A percentile compares a stretch with the other conserved stretches of the same genome.
phyloP scores from a whole-genome alignment of 1,284 basidiomycete genomes.

The Rhodotorula sp. region DNA sequence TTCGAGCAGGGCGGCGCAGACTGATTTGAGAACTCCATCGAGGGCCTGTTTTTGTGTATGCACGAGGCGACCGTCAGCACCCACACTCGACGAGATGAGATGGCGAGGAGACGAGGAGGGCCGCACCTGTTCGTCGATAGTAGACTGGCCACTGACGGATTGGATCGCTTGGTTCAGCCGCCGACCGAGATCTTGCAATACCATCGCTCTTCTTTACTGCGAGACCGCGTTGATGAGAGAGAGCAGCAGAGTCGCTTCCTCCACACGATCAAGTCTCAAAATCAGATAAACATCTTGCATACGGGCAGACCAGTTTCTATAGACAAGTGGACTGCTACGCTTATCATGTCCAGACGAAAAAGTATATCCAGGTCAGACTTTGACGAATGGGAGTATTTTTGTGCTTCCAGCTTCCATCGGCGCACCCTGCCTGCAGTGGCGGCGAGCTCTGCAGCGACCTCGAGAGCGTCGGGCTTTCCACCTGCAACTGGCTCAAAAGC shows the following conservation, averaged over 20 bases:
- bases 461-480: no score
- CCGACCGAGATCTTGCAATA: slow-evolving; percentile 90
- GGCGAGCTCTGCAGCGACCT: no score
- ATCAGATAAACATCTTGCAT: no score
- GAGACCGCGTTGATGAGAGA: neutral
- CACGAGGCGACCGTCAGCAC: slow-evolving; percentile 15
- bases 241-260: no score
- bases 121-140: slow-evolving; percentile 81
- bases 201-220: slow-evolving; percentile 56
- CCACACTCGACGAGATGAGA: slow-evolving; percentile 5
- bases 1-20: slow-evolving; percentile 89
- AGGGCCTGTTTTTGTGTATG: slow-evolving; percentile 85
- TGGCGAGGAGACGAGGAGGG: neutral
- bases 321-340: no score
- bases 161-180: slow-evolving; percentile 91
- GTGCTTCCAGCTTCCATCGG: no score
- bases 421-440: no score
- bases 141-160: slow-evolving; percentile 77
- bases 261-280: neutral
- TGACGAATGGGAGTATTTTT: no score
- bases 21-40: slow-evolving; percentile 90
- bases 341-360: no score
- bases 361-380: no score
- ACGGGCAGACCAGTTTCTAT: no score
- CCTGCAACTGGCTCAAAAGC: no score